These are phyloP conservation scores for Lathyrus tuberosus DNA, from an alignment of 306 rosid species.

Conservation along the genomic window DNA sequence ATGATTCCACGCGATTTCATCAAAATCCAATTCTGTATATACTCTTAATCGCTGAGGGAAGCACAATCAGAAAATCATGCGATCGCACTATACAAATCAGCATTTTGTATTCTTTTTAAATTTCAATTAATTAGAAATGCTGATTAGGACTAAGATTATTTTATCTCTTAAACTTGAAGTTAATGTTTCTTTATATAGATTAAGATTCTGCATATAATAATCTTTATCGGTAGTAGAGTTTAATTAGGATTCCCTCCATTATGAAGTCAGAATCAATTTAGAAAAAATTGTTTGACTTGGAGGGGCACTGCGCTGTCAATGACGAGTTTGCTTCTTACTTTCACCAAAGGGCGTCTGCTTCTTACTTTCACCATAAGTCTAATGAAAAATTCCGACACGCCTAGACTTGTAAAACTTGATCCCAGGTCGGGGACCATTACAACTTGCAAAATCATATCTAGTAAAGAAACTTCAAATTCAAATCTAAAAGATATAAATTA, in stretches of 20 bases:
- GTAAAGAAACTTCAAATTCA: not conserved
- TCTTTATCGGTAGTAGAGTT: not conserved
- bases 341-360: not conserved
- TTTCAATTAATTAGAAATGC: not conserved
- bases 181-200: not conserved
- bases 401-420: not conserved
- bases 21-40: too few species aligned
- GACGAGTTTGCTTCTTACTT: too few species aligned
- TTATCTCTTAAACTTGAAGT: not conserved
- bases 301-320: too few species aligned
- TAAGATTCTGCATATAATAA: not conserved
- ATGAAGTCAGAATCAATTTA: too few species aligned
- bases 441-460: not conserved
- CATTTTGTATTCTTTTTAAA: not conserved
- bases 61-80: too few species aligned
- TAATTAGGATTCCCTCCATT: too few species aligned
- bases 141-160: not conserved
- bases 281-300: too few species aligned
- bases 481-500: not conserved
- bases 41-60: too few species aligned
- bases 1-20: not conserved
- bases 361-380: conserved; percentile 10
- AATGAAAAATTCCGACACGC: not conserved
- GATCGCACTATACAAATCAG: too few species aligned
- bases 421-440: not conserved